Conservation (phyloP, 2,329 filamentous ascomycete species). For the Aspergillus ochraceus region DNA sequence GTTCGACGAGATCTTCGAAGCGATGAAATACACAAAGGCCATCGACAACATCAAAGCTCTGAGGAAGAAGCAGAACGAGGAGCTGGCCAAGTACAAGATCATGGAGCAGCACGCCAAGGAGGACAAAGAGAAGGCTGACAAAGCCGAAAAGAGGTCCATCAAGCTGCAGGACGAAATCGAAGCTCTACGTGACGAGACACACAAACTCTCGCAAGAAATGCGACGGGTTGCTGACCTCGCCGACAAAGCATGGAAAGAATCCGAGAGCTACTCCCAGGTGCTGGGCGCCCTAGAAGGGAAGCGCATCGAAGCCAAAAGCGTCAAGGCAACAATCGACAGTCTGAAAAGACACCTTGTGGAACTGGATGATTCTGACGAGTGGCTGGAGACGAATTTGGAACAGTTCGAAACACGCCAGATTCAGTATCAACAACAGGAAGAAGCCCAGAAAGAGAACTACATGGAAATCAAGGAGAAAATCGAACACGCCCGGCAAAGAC, state of each 20-base stretch:
- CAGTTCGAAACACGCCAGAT: constrained; percentile 76
- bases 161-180: constrained; percentile 64
- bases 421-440: constrained; percentile 63
- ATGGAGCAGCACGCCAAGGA: constrained; percentile 75
- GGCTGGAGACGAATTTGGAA: constrained; percentile 68
- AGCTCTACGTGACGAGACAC: constrained; percentile 60
- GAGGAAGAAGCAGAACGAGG: constrained; percentile 76
- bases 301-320: constrained; percentile 69
- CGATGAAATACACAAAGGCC: constrained; percentile 93
- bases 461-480: constrained; percentile 59
- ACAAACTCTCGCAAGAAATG: constrained; percentile 54
- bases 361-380: constrained; percentile 74
- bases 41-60: constrained; percentile 92
- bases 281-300: constrained; percentile 76
- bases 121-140: constrained; percentile 81
- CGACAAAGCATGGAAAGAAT: constrained; percentile 68
- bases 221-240: constrained; percentile 50
- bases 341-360: constrained; percentile 73
- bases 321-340: constrained; percentile 69
- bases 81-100: constrained; percentile 70
- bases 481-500: constrained; percentile 44
- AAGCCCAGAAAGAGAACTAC: constrained; percentile 65
- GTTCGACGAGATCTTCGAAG: constrained; percentile 98
- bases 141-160: constrained; percentile 64
- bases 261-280: constrained; percentile 71